These are phyloP conservation scores for Solanum lycopersicoides DNA, from an alignment of 257 asterid species.

Conservation along the genomic window DNA sequence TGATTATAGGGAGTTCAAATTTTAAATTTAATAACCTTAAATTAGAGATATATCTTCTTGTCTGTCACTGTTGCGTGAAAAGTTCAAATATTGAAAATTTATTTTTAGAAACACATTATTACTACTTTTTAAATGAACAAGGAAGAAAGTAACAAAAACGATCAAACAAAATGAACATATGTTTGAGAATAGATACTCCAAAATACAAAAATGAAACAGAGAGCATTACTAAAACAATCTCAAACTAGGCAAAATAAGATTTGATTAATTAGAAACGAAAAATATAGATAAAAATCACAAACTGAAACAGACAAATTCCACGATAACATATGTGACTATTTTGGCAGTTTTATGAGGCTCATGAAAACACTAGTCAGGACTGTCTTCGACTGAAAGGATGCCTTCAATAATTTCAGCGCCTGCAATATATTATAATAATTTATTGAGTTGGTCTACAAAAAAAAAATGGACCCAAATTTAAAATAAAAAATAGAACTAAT, in stretches of 20 bases:
- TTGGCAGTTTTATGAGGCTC: accelerated
- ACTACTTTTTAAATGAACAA: no score
- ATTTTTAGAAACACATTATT: no score
- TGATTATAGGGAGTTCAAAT: no score
- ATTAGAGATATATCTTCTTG: no score
- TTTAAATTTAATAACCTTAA: no score
- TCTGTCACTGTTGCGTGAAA: no score
- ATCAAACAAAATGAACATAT: no score
- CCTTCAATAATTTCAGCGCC: neutral
- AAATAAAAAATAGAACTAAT: neutral
- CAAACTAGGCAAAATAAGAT: neutral
- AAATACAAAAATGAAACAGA: neutral
- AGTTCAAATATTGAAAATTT: no score
- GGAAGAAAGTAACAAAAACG: no score
- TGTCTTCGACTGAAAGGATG: neutral
- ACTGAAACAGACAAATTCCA: neutral
- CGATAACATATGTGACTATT: neutral
- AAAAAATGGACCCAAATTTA: neutral
- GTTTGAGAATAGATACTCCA: neutral
- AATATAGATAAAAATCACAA: neutral
- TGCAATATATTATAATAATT: neutral
- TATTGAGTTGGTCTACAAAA: neutral
- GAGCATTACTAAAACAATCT: neutral
- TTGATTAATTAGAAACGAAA: neutral
- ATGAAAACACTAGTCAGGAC: neutral